Evolutionary conservation across 495 filamentous ascomycete genomes (phyloP).

Genomic region (Penicillium cinerascens): DNA sequence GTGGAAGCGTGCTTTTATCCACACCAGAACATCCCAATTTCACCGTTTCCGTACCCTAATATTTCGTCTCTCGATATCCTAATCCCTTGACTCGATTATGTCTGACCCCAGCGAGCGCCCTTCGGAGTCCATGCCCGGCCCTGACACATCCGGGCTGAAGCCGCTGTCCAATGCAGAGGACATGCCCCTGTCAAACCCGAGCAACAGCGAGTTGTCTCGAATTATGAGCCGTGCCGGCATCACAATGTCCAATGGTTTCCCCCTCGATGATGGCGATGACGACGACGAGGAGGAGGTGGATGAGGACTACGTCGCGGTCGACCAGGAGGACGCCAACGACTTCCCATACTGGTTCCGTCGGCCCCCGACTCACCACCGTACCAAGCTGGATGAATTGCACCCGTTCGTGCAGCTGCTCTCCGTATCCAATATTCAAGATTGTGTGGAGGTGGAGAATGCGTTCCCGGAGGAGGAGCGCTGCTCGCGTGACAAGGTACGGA

Average conservation of each 20-base stretch:
- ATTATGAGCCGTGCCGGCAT: slow-evolving; percentile 32
- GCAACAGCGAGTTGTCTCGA: slow-evolving; percentile 32
- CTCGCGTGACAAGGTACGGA: slow-evolving; percentile 72
- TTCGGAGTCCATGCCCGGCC: slow-evolving; percentile 27
- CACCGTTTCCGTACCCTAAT: not conserved
- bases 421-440: slow-evolving; percentile 70
- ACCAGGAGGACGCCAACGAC: slow-evolving; percentile 43
- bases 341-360: slow-evolving; percentile 45
- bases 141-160: slow-evolving; percentile 29
- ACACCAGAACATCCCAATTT: slow-evolving; percentile 4
- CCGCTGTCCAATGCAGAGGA: slow-evolving; percentile 35
- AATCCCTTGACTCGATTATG: slow-evolving; percentile 9
- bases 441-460: slow-evolving; percentile 69
- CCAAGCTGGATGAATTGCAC: slow-evolving; percentile 51
- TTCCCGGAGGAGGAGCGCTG: slow-evolving; percentile 72
- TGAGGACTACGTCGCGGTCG: slow-evolving; percentile 43
- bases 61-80: not conserved
- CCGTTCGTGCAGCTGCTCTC: slow-evolving; percentile 71
- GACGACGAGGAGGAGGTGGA: slow-evolving; percentile 42
- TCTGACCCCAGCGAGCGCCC: slow-evolving; percentile 28
- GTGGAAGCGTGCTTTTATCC: slow-evolving; percentile 3
- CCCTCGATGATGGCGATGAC: slow-evolving; percentile 31
- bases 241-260: slow-evolving; percentile 33
- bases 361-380: slow-evolving; percentile 37
- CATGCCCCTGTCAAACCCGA: slow-evolving; percentile 26